These are phyloP conservation scores for Dunaliella salina DNA, from an alignment of 163 green algal species.

Conservation along the genomic window DNA sequence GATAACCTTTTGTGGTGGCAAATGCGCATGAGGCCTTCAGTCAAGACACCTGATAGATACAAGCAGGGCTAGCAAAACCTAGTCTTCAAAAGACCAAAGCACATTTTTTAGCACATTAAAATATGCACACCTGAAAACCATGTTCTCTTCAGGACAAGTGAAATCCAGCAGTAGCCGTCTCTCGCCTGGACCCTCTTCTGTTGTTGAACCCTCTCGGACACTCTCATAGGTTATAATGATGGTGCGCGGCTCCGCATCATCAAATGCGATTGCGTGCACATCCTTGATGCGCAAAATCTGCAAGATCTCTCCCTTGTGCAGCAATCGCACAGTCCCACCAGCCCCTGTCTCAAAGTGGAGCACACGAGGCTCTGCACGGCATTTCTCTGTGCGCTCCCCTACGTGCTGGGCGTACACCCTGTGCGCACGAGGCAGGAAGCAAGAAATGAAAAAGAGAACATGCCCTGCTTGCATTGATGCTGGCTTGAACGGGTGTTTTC, in stretches of 20 bases:
- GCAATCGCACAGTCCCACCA: not conserved
- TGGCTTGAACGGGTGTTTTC: no score
- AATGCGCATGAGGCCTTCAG: no score
- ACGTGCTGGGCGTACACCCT: slow-evolving; percentile 47
- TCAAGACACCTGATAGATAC: no score
- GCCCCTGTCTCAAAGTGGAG: slow-evolving; percentile 41
- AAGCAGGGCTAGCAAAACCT: no score
- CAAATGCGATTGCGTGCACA: slow-evolving; percentile 33
- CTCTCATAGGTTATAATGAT: slow-evolving; percentile 32
- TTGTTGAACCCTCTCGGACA: not conserved
- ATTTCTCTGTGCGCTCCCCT: slow-evolving; percentile 30
- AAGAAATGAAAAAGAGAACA: no score
- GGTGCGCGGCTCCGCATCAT: slow-evolving; percentile 39
- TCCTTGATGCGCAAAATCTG: not conserved
- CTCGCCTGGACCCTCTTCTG: slow-evolving; percentile 18
- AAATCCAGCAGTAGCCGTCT: slow-evolving; percentile 45
- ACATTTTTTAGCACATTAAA: no score
- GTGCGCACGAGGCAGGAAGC: not conserved
- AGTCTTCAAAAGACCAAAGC: no score
- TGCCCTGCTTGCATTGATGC: no score
- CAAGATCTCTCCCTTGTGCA: slow-evolving; percentile 5
- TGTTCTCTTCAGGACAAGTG: slow-evolving; percentile 40
- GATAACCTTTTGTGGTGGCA: no score
- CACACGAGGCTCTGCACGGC: slow-evolving; percentile 36
- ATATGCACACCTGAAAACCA: slow-evolving; percentile 33